Base-by-base conservation (phyloP, 495 filamentous ascomycete genomes). In the Eremomyces bilateralis region DNA sequence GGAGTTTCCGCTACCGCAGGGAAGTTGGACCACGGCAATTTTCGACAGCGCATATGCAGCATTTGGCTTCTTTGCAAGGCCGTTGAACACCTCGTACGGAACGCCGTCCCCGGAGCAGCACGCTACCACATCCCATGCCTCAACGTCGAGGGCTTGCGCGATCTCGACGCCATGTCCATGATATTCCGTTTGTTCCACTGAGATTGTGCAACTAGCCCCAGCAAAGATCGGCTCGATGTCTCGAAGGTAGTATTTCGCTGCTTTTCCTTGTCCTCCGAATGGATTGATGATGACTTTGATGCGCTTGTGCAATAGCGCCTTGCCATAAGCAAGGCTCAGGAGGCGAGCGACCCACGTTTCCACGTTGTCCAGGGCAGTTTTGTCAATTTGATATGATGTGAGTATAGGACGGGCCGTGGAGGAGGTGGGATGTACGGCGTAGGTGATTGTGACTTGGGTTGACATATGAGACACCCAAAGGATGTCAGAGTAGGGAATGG, bases 21-120 rank as follows among this genome's bases (percentile, higher is more conserved):
- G 88, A 5, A 97, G 61, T 46, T 91, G 71, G n/a, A 74, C 71
- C 6, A 97, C 69, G 5, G 88, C 81, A n/a, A 92, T 51, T 44
- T 76, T 77, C 3, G 58, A 56, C 41, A 97, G 51, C 0, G 84
- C 88, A 31, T 64, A 66, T 30, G 64, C 57, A 17, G 80, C 82
- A 53, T 94, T 74, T 4, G 58, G 43, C 30, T 78, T 73, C 51
- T 73, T 75, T 12, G 62, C 81, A 16, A 97, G 49, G 4, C 88
- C 88, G 48, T 97, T 95, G 62, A 92, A 92, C 10, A 93, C 78
- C 53, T 97, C 85, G 47, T 92, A 76, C 0, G 81, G 79, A 13
- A 93, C 50, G 8, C 88, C 88, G 44, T 97, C 88, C 1, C 88
- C 88, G 5, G 85, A 94, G 47, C 83, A 91, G 41, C 78, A 77